These are phyloP conservation scores for Phytophthora sansomeana DNA, from an alignment of 352 stramenopile genomes.

Conservation along the genomic window DNA sequence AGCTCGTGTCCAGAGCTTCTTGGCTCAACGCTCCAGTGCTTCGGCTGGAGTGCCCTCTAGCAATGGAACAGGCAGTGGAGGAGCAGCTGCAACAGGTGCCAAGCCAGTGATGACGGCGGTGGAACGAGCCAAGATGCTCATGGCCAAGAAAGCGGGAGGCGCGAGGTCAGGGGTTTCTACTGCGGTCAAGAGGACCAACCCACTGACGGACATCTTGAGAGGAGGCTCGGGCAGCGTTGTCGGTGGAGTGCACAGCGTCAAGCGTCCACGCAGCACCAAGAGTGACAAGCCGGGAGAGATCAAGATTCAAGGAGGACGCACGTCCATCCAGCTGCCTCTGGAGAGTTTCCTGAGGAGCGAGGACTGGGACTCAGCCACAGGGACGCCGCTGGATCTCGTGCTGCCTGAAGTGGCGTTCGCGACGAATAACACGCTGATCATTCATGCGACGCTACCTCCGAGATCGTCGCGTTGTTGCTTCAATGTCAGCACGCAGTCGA, in stretches of 20 bases:
- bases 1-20: constrained; percentile 71
- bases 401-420: constrained; percentile 79
- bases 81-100: neutral
- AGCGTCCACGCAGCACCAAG: constrained; percentile 70
- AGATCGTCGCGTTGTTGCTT: constrained; percentile 77
- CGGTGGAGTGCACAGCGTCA: constrained; percentile 62
- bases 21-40: constrained; percentile 52
- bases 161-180: constrained; percentile 21
- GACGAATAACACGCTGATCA: constrained; percentile 88
- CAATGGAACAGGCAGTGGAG: constrained; percentile 3
- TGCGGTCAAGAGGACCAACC: constrained; percentile 77
- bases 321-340: constrained; percentile 78
- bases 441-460: constrained; percentile 75
- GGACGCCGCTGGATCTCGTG: constrained; percentile 65
- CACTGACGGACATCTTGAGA: constrained; percentile 80
- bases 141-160: constrained; percentile 72
- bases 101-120: constrained; percentile 66
- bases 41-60: constrained; percentile 1
- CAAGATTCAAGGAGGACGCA: constrained; percentile 73
- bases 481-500: constrained; percentile 79
- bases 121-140: constrained; percentile 78
- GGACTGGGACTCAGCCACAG: constrained; percentile 81
- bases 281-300: constrained; percentile 83
- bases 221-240: constrained; percentile 75
- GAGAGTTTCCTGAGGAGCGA: constrained; percentile 82